Conservation (phyloP, 257 asterid genomes). For the Solanum lignicaule region DNA sequence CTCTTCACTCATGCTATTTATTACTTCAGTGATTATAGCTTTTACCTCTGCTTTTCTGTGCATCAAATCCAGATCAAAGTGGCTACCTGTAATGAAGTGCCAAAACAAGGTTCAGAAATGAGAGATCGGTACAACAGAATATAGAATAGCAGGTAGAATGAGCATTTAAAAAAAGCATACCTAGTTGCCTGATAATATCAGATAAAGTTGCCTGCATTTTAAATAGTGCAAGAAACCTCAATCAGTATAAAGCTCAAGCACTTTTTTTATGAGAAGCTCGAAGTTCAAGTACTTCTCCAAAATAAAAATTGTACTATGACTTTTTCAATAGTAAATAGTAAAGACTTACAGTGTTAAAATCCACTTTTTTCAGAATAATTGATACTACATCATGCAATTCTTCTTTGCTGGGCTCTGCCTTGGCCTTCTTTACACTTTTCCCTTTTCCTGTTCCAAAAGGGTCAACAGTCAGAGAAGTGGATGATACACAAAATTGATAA, state of each 20-base stretch:
- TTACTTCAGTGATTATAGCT: constrained; percentile 51
- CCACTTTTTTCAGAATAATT: constrained; percentile 69
- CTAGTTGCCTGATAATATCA: constrained; percentile 72
- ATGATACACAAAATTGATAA: not conserved
- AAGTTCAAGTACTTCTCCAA: not conserved
- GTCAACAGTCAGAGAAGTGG: not conserved
- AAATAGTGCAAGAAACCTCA: not conserved
- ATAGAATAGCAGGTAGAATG: not conserved
- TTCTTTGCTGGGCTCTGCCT: constrained; percentile 53
- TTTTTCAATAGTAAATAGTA: not conserved
- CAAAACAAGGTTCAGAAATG: not conserved
- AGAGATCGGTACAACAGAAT: not conserved
- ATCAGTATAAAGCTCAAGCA: not conserved
- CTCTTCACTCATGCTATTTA: constrained; percentile 63
- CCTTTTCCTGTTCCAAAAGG: constrained; percentile 26
- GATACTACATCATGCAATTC: constrained; percentile 53
- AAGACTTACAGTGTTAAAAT: constrained; percentile 67
- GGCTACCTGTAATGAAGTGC: constrained; percentile 24
- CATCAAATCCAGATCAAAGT: constrained; percentile 40
- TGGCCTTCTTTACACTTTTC: constrained; percentile 28
- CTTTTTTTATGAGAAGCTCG: not conserved
- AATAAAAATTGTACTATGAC: not conserved
- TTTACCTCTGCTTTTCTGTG: constrained; percentile 60
- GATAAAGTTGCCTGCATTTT: constrained; percentile 79
- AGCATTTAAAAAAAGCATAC: constrained; percentile 15